These are phyloP conservation scores for Gossypium gossypioides DNA, from an alignment of 441 rosid species.

Conservation along the genomic window DNA sequence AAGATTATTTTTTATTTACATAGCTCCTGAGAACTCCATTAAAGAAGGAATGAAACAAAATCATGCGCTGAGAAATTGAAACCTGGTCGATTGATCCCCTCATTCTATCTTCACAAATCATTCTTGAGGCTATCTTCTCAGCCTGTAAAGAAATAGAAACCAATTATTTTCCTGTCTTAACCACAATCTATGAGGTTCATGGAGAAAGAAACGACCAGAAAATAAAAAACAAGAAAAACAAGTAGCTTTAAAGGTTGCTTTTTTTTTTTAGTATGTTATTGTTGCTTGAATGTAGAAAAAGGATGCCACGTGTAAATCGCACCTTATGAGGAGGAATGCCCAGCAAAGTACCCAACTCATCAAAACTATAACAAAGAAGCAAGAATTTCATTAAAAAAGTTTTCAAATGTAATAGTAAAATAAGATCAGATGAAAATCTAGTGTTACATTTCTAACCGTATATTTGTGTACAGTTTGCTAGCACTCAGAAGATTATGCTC, in stretches of 20 bases:
- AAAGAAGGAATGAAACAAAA: neutral
- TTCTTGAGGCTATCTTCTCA: constrained; percentile 96
- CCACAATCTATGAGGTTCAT: neutral
- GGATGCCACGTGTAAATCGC: neutral
- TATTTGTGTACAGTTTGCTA: constrained; percentile 91
- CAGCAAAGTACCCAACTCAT: constrained; percentile 87
- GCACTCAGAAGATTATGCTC: constrained; percentile 97
- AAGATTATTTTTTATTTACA: neutral
- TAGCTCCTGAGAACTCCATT: neutral
- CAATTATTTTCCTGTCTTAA: neutral
- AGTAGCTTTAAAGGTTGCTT: neutral
- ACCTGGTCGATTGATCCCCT: constrained; percentile 99
- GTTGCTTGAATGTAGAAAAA: neutral
- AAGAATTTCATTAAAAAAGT: neutral
- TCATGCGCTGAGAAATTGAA: constrained; percentile 7
- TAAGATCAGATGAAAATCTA: neutral
- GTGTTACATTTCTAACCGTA: constrained; percentile 41
- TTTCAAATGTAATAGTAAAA: neutral
- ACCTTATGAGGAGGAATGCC: constrained; percentile 65
- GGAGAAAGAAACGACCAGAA: neutral
- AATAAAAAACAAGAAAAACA: neutral
- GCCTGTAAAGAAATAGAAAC: constrained; percentile 41
- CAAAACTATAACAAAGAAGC: constrained; percentile 46
- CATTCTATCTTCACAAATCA: constrained; percentile 96
- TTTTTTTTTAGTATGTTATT: neutral